phyloP scores from a whole-genome alignment of 1,284 basidiomycete genomes.

The Cystobasidium pallidum region DNA sequence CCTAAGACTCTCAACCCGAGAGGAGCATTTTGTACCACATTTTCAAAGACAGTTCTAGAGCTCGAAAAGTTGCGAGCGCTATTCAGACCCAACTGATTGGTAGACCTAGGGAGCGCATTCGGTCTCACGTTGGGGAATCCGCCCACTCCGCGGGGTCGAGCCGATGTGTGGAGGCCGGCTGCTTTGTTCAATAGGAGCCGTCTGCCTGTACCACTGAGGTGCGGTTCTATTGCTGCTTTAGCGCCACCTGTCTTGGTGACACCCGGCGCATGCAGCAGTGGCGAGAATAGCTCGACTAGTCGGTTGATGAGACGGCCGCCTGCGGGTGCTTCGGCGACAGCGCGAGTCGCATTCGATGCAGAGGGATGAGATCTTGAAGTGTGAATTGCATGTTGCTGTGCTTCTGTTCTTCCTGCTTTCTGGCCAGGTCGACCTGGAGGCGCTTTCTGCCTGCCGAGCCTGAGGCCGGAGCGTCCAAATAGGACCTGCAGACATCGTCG shows the following conservation, averaged over 20 bases:
- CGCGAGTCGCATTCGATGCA: not conserved
- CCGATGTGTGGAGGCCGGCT: conserved; percentile 36
- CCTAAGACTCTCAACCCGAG: conserved; percentile 48
- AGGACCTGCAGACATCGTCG: conserved; percentile 20
- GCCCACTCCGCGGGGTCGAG: conserved; percentile 11
- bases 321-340: not conserved
- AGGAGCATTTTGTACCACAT: conserved; percentile 50
- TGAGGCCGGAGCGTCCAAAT: conserved; percentile 28
- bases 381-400: conserved; percentile 18
- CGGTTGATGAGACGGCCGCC: conserved; percentile 17
- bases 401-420: conserved; percentile 12
- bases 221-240: not conserved
- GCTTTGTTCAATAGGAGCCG: conserved; percentile 17
- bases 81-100: conserved; percentile 45
- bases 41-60: conserved; percentile 45
- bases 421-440: conserved; percentile 4
- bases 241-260: conserved; percentile 11
- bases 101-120: conserved; percentile 28
- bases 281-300: conserved; percentile 34
- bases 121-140: conserved; percentile 45
- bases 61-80: conserved; percentile 49
- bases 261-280: conserved; percentile 35
- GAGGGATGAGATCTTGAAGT: not conserved
- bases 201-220: conserved; percentile 7
- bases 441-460: conserved; percentile 26